Evolutionary conservation across 495 filamentous ascomycete genomes (phyloP).

Genomic region (Penicillium mononematosum): DNA sequence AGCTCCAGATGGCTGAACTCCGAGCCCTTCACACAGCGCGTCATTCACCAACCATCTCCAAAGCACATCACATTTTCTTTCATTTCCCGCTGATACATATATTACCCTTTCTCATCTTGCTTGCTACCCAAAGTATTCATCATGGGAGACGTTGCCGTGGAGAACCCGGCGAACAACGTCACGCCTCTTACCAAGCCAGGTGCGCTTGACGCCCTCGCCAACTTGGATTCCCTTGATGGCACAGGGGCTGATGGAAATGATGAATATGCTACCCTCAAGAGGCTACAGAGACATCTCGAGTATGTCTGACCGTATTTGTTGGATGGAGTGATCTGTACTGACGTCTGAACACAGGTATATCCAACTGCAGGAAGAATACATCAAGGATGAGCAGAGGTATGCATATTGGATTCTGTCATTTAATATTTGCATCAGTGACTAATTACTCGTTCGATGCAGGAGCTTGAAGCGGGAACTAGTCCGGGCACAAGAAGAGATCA

Average conservation of each 20-base stretch:
- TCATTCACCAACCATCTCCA: constrained; percentile 18
- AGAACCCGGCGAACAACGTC: constrained; percentile 70
- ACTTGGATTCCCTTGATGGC: constrained; percentile 84
- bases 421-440: constrained; percentile 4
- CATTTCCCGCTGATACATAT: constrained; percentile 1
- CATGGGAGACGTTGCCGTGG: constrained; percentile 83
- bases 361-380: constrained; percentile 98
- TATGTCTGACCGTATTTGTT: constrained; percentile 39
- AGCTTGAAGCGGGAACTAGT: constrained; percentile 97
- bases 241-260: constrained; percentile 77
- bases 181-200: constrained; percentile 73
- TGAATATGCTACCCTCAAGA: constrained; percentile 93
- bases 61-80: neutral
- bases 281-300: constrained; percentile 93
- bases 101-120: constrained; percentile 1
- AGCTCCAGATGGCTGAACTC: constrained; percentile 18
- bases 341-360: constrained; percentile 68
- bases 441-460: constrained; percentile 45
- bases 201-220: constrained; percentile 78
- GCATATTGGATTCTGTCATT: neutral
- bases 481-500: constrained; percentile 97
- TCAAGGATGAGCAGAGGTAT: constrained; percentile 98
- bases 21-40: constrained; percentile 21
- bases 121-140: constrained; percentile 25
- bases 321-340: constrained; percentile 21